Evolutionary conservation across 139 green algal species (phyloP).

Genomic region (Desmodesmus armatus): DNA sequence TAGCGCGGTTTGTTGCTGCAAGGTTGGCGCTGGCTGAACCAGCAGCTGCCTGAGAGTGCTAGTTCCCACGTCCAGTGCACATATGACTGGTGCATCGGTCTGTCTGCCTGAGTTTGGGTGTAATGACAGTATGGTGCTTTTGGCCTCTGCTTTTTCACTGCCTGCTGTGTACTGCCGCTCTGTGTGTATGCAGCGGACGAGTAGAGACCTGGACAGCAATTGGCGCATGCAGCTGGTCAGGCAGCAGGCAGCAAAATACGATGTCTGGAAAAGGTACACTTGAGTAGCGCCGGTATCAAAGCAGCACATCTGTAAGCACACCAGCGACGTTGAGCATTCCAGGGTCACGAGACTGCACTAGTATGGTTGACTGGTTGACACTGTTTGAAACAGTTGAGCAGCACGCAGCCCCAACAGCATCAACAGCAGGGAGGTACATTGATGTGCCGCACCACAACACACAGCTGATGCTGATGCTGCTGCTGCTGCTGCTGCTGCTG

Average conservation of each 20-base stretch:
- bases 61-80: no score
- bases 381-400: not conserved
- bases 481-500: not conserved
- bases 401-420: not conserved
- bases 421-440: not conserved
- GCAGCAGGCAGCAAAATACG: constrained; percentile 63
- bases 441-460: not conserved
- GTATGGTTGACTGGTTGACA: not conserved
- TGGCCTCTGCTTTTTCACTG: not conserved
- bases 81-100: no score
- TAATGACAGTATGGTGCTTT: not conserved
- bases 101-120: not conserved
- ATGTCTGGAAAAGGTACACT: constrained; percentile 83
- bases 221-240: constrained; percentile 88
- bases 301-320: not conserved
- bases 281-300: no score
- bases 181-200: constrained; percentile 66
- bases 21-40: not conserved
- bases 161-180: not conserved
- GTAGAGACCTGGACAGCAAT: constrained; percentile 78
- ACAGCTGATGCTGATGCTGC: not conserved
- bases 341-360: no score
- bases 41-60: not conserved
- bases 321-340: not conserved
- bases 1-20: not conserved